Conservation (phyloP, 495 filamentous ascomycete genomes). For the Cetradonia linearis region DNA sequence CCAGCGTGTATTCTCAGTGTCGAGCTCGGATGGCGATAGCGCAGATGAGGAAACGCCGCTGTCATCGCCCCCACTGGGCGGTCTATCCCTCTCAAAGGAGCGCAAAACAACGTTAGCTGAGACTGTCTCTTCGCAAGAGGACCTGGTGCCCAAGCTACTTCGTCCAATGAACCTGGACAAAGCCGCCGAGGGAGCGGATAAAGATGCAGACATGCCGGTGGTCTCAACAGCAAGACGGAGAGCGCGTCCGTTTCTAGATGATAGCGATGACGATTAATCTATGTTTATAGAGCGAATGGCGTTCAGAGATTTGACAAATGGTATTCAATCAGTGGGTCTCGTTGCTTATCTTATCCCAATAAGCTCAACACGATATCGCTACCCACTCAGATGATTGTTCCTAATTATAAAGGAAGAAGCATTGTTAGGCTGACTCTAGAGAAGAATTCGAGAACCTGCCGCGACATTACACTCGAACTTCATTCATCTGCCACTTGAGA, state of each 20-base stretch:
- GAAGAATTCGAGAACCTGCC: no score
- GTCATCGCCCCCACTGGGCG: slow-evolving; percentile 22
- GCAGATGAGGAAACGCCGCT: slow-evolving; percentile 27
- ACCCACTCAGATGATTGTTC: no score
- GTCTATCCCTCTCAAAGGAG: slow-evolving; percentile 3
- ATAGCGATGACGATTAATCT: slow-evolving; percentile 39
- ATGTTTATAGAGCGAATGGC: slow-evolving; percentile 22
- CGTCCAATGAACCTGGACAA: neutral
- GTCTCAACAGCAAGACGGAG: slow-evolving; percentile 30
- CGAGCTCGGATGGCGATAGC: slow-evolving; percentile 8
- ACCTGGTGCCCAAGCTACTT: no score
- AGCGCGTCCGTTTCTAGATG: slow-evolving; percentile 38
- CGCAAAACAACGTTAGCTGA: slow-evolving; percentile 20
- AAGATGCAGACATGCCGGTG: slow-evolving; percentile 33
- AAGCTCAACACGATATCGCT: neutral
- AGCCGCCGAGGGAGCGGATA: slow-evolving; percentile 11
- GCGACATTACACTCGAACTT: no score
- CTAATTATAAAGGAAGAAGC: no score
- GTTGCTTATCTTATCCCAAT: neutral
- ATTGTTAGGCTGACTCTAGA: no score
- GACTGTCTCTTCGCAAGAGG: neutral
- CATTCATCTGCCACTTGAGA: no score
- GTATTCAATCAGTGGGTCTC: neutral
- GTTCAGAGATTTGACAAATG: slow-evolving; percentile 17
- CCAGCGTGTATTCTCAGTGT: slow-evolving; percentile 17